Evolutionary conservation across 2,329 filamentous ascomycete genomes (phyloP).

Genomic region (Lecanicillium sp.): DNA sequence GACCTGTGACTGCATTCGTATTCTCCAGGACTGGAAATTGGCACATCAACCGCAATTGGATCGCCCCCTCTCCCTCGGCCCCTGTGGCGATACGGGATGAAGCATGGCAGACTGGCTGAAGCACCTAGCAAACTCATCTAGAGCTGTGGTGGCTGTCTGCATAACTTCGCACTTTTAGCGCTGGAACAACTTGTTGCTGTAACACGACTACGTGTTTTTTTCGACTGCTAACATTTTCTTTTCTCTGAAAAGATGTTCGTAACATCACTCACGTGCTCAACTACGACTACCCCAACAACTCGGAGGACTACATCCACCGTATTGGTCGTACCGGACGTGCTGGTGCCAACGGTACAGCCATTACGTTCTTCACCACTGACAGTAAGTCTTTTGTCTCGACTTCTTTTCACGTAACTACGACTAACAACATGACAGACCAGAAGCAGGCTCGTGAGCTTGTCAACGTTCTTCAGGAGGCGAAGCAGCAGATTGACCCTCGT

Average conservation of each 20-base stretch:
- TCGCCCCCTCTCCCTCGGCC: conserved; percentile 51
- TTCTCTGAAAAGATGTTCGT: conserved; percentile 81
- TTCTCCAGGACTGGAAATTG: conserved; percentile 36
- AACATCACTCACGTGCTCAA: conserved; percentile 99
- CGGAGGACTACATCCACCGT: conserved; percentile 97
- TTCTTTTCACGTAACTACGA: background rate
- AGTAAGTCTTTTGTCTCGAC: conserved; percentile 58
- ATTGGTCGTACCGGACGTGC: conserved; percentile 95
- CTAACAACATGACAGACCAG: conserved; percentile 56
- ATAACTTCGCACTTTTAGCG: conserved; percentile 32
- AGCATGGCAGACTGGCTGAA: no score
- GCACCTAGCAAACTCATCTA: conserved; percentile 35
- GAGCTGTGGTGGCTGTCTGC: conserved; percentile 12
- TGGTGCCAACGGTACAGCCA: conserved; percentile 90
- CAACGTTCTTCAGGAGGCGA: conserved; percentile 81
- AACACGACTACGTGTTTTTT: conserved; percentile 35
- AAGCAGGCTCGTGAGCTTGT: conserved; percentile 97
- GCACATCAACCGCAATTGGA: conserved; percentile 53
- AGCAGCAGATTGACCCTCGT: conserved; percentile 95
- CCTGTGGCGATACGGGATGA: conserved; percentile 28
- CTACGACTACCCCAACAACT: conserved; percentile 99
- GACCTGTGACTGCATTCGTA: conserved; percentile 43
- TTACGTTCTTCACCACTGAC: conserved; percentile 98
- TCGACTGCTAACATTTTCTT: conserved; percentile 71
- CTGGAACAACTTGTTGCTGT: conserved; percentile 55